A percentile compares a stretch with the other conserved stretches of the same genome.
These are phyloP conservation scores for Aspergillus pseudonomiae DNA, from an alignment of 2,329 filamentous ascomycete genomes.

Conservation along the genomic window DNA sequence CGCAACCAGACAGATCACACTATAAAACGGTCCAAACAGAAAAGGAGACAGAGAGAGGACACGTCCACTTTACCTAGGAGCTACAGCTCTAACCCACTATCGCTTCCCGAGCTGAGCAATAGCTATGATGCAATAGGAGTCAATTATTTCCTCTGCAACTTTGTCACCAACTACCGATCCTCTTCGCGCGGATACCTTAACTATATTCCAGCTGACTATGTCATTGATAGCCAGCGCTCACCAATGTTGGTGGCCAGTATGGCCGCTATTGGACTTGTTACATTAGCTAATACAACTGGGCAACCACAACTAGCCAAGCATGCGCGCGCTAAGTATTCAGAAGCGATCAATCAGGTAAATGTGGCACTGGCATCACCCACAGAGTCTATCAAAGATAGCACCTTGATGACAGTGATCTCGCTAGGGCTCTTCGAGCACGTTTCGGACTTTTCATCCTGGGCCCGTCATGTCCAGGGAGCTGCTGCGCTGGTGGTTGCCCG, in stretches of 20 bases:
- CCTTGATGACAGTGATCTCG: constrained; percentile 32
- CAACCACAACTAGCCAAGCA: constrained; percentile 23
- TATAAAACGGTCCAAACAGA: constrained; percentile 23
- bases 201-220: constrained; percentile 24
- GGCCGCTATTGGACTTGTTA: constrained; percentile 31
- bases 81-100: neutral
- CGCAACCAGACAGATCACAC: constrained; percentile 31
- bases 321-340: constrained; percentile 28
- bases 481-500: constrained; percentile 27
- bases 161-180: constrained; percentile 19
- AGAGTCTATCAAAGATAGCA: constrained; percentile 29
- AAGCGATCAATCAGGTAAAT: constrained; percentile 28
- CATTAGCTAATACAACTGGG: constrained; percentile 26
- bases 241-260: constrained; percentile 27
- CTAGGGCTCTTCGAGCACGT: constrained; percentile 31
- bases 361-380: constrained; percentile 23
- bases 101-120: constrained; percentile 3
- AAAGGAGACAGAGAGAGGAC: neutral
- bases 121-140: constrained; percentile 28
- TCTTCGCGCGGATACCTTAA: constrained; percentile 27
- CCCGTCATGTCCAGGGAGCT: constrained; percentile 29
- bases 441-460: constrained; percentile 26
- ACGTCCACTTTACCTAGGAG: neutral
- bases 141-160: constrained; percentile 29
- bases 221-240: constrained; percentile 17